Evolutionary conservation across 495 filamentous ascomycete species (phyloP), one percentile per base, ranked within the genome.

Genomic region (Parachaetomium inaequale): DNA sequence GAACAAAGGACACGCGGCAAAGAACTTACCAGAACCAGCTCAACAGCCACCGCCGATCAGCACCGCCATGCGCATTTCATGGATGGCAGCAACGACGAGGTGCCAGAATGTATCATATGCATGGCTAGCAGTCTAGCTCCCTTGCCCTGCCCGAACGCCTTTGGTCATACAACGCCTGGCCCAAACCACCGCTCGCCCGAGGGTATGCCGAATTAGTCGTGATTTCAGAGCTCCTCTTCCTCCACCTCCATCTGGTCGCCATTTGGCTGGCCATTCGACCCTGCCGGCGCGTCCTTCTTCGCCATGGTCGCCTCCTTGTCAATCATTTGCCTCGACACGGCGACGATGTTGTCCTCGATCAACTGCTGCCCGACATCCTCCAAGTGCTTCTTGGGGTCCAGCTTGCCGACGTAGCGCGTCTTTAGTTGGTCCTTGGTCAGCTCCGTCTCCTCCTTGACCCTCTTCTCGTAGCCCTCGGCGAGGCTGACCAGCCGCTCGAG

Each of bases 311-410:
- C 94, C 72, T 98, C 95, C 78, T 98, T 98, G 78, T 98, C 95
- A 66, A 98, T 97, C 94, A 98, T 97, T 75, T 97, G 92, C 65
- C 93, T 83, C 55, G 92, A 93, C 5, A 97, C 92, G 7, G 91
- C 89, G 6, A 98, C 94, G 59, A 98, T 98, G 75, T 98, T 98
- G 80, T 98, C 93, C 77, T 98, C 94, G 68, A 98, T 97, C 59
- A 97, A 84, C 68, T 91, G 85, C 77, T 96, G 93, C 62, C 95
- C 94, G 58, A 98, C 87, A 68, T 96, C 91, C 75, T 97, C 94
- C 70, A 98, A 80, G 74, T 98, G 94, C 82, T 98, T 98, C 88
- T 98, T 98, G 31, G 94, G 94, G 70, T 98, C 94, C 68, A 98
- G 84, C 79, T 97, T 98, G 72, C 94, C 94, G 50, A 98, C 94